Base-by-base conservation (phyloP, 345 rosid species). In the Anacardium occidentale region DNA sequence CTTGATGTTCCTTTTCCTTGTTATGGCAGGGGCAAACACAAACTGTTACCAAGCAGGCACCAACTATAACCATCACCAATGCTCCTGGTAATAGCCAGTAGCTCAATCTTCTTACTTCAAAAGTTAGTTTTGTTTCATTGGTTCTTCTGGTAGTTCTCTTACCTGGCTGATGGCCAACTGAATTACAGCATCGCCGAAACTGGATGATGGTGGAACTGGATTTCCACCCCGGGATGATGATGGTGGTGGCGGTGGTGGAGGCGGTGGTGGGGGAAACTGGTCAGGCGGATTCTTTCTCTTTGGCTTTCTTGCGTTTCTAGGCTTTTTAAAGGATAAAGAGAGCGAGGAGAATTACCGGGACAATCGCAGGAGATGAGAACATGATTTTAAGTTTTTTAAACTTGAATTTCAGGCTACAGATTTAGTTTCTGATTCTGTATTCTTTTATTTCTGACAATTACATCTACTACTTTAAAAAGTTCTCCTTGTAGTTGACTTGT, bases 281-380 rank as follows among this genome's bases (percentile, higher is more conserved):
- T 94, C 98, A 0, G 98, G 98, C 1, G 98, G 98, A 26, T 94
- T 92, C 80, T 89, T 89, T 85, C 84, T 94, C 65, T 92, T 92
- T 17, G 98, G 97, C 10, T 89, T 94, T 77, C 93, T 94, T 2
- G 94, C 90, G 8, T 90, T 94, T 61, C 80, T 92, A 71, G 93
- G 97, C 51, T 83, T 94, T 63, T 79, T 94, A 53, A 90, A 92
- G 78, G 98, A 94, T 67, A 87, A 85, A 68, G 98, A 94, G 69
- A 47, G 86, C 2, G 98, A 88, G 51, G 89, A 79, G 24, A 88
- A 88, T 61, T 87, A 86, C 68, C 65, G 76, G 7, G 82, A 75
- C 52, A 71, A 76, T 58, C 78, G 87, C 24, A 85, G 97, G 78
- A 82, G 97, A 82, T 85, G 77, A 86, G 69, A 55, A 52, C 22